Conservation (phyloP, 352 stramenopile species). For the Pythium folliculosum region DNA sequence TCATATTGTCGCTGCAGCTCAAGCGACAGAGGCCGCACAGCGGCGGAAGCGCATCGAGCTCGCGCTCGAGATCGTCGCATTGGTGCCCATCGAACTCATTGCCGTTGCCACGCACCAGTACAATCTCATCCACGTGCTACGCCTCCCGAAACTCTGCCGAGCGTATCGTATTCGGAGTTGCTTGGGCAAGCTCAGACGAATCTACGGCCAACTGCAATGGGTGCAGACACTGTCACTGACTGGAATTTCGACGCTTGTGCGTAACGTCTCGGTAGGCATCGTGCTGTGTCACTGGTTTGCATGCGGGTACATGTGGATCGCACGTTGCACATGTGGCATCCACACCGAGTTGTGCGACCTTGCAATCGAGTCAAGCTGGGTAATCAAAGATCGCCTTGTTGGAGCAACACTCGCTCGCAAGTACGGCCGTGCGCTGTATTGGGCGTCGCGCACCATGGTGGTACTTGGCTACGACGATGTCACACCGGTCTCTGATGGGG, state of each 20-base stretch:
- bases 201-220: slow-evolving; percentile 51
- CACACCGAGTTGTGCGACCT: slow-evolving; percentile 48
- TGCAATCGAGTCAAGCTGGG: slow-evolving; percentile 57
- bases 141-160: slow-evolving; percentile 61
- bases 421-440: slow-evolving; percentile 64
- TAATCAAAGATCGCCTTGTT: slow-evolving; percentile 51
- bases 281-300: slow-evolving; percentile 56
- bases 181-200: slow-evolving; percentile 42
- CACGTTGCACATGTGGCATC: slow-evolving; percentile 55
- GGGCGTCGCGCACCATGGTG: slow-evolving; percentile 58
- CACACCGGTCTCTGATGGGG: slow-evolving; percentile 50
- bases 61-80: slow-evolving; percentile 47
- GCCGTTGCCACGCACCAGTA: slow-evolving; percentile 35
- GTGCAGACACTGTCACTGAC: slow-evolving; percentile 61
- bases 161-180: slow-evolving; percentile 44
- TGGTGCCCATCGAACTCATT: slow-evolving; percentile 60
- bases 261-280: slow-evolving; percentile 39
- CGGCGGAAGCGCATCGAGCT: slow-evolving; percentile 40
- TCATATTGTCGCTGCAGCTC: slow-evolving; percentile 13
- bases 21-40: slow-evolving; percentile 14
- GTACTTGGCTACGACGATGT: slow-evolving; percentile 69
- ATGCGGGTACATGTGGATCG: slow-evolving; percentile 74
- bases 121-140: slow-evolving; percentile 62
- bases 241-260: slow-evolving; percentile 50
- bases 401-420: slow-evolving; percentile 44